Base-by-base conservation (phyloP, 768 basidiomycete species). In the Psilocybe cyanescens region DNA sequence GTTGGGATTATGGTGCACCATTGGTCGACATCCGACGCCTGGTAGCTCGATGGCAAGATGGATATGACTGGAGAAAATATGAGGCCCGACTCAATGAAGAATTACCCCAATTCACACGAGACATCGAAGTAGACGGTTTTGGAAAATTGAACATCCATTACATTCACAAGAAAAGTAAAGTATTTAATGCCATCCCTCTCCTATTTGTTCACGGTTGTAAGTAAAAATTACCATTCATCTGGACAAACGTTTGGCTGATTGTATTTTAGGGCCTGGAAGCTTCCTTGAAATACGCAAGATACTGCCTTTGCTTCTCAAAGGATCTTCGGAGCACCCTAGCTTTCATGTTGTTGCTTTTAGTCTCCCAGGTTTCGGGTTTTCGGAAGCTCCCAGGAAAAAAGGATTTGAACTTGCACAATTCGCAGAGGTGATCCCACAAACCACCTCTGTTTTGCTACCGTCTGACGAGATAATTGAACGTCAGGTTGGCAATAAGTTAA, bases 341-440 rank as follows among this genome's bases (percentile, higher is more conserved):
- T 89, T 90, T 68, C 86, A 89, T 64, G 84, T 90, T 19, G 85
- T 90, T 0, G 83, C 83, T 0, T 63, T 81, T 31, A 84, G 86
- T 65, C 65, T 89, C 12, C 88, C 87, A 8, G 86, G 85, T 0
- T 89, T 73, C 70, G 87, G 85, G 0, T 89, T 87, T 71, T 88
- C 87, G 0, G 79, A 85, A 47, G 84, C 80, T 0, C 81, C 84
- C 0, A 82, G 69, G 52, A 82, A 81, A 67, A 77, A 77, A 59
- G 86, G 86, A 0, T 89, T 88, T 62, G 67, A 64, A 9, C 37
- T 72, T 0, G 60, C 68, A n/a, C 85, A 88, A 49, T 86, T 81
- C 56, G 78, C 78, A 5, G 72, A 84, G 76, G 81, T 81, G 35
- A 82, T 83, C 70, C 49, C 35, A 67, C 6, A 12, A n/a, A 12